Conservation (phyloP, 176 grass and related monocot genomes). For the Puya raimondii region DNA sequence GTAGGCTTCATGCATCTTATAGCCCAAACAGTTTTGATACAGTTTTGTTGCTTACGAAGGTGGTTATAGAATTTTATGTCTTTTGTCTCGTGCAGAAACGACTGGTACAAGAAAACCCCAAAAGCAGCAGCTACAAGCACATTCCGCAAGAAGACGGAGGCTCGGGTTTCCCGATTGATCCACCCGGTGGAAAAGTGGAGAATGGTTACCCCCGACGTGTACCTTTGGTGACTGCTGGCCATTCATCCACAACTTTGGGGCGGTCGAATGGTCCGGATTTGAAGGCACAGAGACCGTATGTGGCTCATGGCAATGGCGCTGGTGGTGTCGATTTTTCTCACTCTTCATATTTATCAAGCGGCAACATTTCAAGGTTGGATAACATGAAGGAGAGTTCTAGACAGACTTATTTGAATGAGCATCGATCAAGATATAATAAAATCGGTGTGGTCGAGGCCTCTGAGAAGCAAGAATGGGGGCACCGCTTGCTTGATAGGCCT, state of each 20-base stretch:
- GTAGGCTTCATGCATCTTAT: background rate
- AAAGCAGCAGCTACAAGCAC: slow-evolving; percentile 58
- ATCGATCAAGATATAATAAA: slow-evolving; percentile 57
- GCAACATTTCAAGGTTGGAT: slow-evolving; percentile 47
- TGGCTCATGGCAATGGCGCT: slow-evolving; percentile 20
- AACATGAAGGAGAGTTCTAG: slow-evolving; percentile 59
- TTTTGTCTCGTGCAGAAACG: slow-evolving; percentile 31
- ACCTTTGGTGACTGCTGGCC: slow-evolving; percentile 58
- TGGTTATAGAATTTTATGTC: slow-evolving; percentile 10
- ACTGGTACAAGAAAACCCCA: slow-evolving; percentile 53
- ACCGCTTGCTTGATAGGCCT: slow-evolving; percentile 69
- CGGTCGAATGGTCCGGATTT: slow-evolving; percentile 44
- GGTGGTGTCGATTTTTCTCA: slow-evolving; percentile 42
- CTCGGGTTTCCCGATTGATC: slow-evolving; percentile 64
- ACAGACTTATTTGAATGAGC: slow-evolving; percentile 39
- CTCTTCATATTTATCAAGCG: slow-evolving; percentile 42
- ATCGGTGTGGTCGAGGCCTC: slow-evolving; percentile 31
- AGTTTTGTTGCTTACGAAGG: background rate
- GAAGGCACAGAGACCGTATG: slow-evolving; percentile 43
- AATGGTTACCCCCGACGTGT: slow-evolving; percentile 45
- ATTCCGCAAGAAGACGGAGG: slow-evolving; percentile 65
- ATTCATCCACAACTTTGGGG: slow-evolving; percentile 55
- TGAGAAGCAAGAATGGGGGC: slow-evolving; percentile 48
- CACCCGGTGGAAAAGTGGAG: slow-evolving; percentile 41
- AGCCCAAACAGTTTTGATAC: background rate